Conservation (phyloP, 495 filamentous ascomycete genomes). For the Penicillium chermesinum region DNA sequence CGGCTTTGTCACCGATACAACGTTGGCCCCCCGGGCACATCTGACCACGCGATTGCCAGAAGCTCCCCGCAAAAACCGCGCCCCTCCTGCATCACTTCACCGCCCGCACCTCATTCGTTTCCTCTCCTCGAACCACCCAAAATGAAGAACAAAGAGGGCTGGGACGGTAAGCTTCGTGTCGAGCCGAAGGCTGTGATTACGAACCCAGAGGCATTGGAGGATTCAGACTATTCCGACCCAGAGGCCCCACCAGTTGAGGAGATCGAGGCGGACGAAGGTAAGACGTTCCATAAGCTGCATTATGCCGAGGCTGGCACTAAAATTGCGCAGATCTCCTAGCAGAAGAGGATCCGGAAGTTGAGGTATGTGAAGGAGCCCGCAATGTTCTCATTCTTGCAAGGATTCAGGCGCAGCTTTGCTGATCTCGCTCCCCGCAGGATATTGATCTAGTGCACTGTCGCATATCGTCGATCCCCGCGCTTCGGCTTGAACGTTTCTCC, state of each 20-base stretch:
- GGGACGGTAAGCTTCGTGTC: conserved; percentile 87
- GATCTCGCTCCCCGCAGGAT: conserved; percentile 47
- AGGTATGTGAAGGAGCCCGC: conserved; percentile 38
- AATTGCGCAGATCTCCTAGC: conserved; percentile 55
- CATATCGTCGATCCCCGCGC: conserved; percentile 69
- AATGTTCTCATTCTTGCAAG: too few relatives aligned
- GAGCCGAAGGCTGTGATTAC: conserved; percentile 56
- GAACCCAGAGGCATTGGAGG: conserved; percentile 74
- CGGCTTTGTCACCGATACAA: not conserved
- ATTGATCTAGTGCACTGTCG: conserved; percentile 87
- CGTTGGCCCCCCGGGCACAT: conserved; percentile 7
- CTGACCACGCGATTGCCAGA: not conserved
- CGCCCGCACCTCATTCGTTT: conserved; percentile 5
- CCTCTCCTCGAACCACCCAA: conserved; percentile 11
- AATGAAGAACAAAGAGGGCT: conserved; percentile 68
- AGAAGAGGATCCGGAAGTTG: conserved; percentile 54
- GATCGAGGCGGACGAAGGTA: conserved; percentile 79
- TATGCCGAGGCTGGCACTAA: not conserved
- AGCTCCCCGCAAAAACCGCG: conserved; percentile 22
- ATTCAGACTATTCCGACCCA: conserved; percentile 81
- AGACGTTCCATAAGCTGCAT: conserved; percentile 8
- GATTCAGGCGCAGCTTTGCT: conserved; percentile 5
- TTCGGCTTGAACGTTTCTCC: conserved; percentile 76
- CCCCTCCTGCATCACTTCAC: conserved; percentile 20
- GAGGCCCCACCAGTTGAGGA: conserved; percentile 70